Evolutionary conservation across 768 basidiomycete genomes (phyloP).

Genomic region (Lactifluus hygrophoroides): DNA sequence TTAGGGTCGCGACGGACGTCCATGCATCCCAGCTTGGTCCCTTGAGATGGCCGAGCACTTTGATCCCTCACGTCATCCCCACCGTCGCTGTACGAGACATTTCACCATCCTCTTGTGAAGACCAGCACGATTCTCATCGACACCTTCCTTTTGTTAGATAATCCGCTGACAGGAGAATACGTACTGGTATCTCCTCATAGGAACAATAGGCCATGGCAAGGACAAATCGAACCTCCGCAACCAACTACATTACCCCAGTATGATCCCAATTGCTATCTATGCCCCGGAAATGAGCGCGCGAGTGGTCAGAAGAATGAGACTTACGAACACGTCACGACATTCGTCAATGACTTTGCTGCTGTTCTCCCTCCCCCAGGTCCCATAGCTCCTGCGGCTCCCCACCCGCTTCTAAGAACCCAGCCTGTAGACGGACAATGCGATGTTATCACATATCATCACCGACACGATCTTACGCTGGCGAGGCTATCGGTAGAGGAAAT

Average conservation of each 20-base stretch:
- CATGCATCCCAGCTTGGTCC: too few species aligned
- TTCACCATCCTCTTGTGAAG: background rate
- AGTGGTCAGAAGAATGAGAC: constrained; percentile 57
- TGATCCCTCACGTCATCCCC: constrained; percentile 10
- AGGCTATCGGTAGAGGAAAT: constrained; percentile 52
- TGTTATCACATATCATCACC: constrained; percentile 78
- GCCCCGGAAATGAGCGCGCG: constrained; percentile 72
- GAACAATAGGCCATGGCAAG: constrained; percentile 84
- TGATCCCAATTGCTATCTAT: constrained; percentile 75
- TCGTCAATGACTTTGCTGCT: constrained; percentile 80
- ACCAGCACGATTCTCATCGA: background rate
- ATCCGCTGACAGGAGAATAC: constrained; percentile 69
- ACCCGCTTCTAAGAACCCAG: constrained; percentile 53
- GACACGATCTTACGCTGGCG: constrained; percentile 80
- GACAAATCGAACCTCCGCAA: constrained; percentile 67
- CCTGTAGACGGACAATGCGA: constrained; percentile 81
- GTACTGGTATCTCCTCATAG: constrained; percentile 85
- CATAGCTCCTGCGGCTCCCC: constrained; percentile 38
- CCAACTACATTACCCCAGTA: constrained; percentile 45
- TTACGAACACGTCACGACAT: constrained; percentile 60
- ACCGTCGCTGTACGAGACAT: constrained; percentile 11
- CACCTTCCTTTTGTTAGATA: constrained; percentile 40
- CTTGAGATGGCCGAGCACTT: constrained; percentile 2
- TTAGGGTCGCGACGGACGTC: too few species aligned
- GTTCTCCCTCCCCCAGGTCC: constrained; percentile 61